phyloP scores from a whole-genome alignment of 441 rosid species.

The Arabidopsis hybrid region DNA sequence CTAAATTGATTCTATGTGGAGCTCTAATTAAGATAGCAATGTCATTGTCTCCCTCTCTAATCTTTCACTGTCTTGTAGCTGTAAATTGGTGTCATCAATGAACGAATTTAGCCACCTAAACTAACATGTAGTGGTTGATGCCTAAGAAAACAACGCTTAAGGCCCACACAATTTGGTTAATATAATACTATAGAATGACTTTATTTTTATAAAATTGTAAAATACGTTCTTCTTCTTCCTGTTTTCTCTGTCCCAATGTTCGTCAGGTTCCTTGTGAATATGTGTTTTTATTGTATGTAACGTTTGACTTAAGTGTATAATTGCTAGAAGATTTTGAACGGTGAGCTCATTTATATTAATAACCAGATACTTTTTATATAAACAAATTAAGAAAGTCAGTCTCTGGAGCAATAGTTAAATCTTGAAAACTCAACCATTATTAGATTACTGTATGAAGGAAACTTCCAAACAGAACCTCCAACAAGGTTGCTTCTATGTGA shows the following conservation, averaged over 20 bases:
- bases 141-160: slow-evolving; percentile 22
- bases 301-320: slow-evolving; percentile 8
- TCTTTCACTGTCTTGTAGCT: slow-evolving; percentile 43
- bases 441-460: slow-evolving; percentile 7
- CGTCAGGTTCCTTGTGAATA: slow-evolving; percentile 27
- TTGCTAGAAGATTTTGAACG: slow-evolving; percentile 17
- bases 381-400: not conserved
- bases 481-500: slow-evolving; percentile 32
- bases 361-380: not conserved
- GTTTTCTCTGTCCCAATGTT: slow-evolving; percentile 15
- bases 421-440: slow-evolving; percentile 23
- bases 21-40: slow-evolving; percentile 8
- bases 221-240: slow-evolving; percentile 5
- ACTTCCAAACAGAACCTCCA: slow-evolving; percentile 2
- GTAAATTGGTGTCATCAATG: slow-evolving; percentile 41
- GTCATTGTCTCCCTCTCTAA: slow-evolving; percentile 17
- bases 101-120: slow-evolving; percentile 36
- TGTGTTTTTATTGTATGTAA: slow-evolving; percentile 18
- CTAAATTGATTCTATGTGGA: slow-evolving; percentile 15
- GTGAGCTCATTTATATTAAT: slow-evolving; percentile 5
- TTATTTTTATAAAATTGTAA: not conserved
- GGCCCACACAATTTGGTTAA: slow-evolving; percentile 33
- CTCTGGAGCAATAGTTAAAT: slow-evolving; percentile 22
- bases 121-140: slow-evolving; percentile 44
- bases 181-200: slow-evolving; percentile 29